Evolutionary conservation across 345 rosid species (phyloP).

Genomic region (Corchorus olitorius): DNA sequence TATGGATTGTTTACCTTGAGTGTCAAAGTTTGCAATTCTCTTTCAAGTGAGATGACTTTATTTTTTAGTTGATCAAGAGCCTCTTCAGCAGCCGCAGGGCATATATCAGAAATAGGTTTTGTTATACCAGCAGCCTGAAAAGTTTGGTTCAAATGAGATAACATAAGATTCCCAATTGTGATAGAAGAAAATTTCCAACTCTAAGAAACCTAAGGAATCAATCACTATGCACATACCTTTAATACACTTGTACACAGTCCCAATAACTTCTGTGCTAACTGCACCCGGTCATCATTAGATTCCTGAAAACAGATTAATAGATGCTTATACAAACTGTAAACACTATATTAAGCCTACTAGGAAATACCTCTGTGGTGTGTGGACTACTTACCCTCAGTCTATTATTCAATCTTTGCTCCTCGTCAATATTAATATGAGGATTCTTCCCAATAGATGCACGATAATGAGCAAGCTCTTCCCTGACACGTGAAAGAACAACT

Average conservation of each 20-base stretch:
- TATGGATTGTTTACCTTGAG: constrained; percentile 43
- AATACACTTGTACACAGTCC: constrained; percentile 68
- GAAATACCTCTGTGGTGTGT: background rate
- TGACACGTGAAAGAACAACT: constrained; percentile 57
- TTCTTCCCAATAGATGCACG: constrained; percentile 65
- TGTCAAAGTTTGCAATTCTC: constrained; percentile 64
- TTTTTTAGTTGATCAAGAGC: constrained; percentile 68
- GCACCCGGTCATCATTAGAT: constrained; percentile 66
- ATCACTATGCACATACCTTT: constrained; percentile 46
- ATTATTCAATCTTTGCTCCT: constrained; percentile 50
- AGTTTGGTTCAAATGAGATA: background rate
- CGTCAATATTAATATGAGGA: constrained; percentile 52
- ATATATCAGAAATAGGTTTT: constrained; percentile 51
- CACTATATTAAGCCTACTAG: background rate
- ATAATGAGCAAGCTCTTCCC: constrained; percentile 78
- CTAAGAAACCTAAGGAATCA: background rate
- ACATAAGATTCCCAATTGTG: background rate
- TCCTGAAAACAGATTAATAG: constrained; percentile 45
- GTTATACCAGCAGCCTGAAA: constrained; percentile 66
- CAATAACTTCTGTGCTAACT: constrained; percentile 64
- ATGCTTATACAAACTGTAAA: constrained; percentile 8
- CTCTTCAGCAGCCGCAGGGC: constrained; percentile 75
- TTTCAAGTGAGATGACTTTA: constrained; percentile 59
- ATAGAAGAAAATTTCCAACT: background rate
- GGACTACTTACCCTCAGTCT: constrained; percentile 54